A percentile compares a stretch with the other conserved stretches of the same genome.
phyloP scores from a whole-genome alignment of 2,329 filamentous ascomycete species.

The Coniochaeta ligniaria region DNA sequence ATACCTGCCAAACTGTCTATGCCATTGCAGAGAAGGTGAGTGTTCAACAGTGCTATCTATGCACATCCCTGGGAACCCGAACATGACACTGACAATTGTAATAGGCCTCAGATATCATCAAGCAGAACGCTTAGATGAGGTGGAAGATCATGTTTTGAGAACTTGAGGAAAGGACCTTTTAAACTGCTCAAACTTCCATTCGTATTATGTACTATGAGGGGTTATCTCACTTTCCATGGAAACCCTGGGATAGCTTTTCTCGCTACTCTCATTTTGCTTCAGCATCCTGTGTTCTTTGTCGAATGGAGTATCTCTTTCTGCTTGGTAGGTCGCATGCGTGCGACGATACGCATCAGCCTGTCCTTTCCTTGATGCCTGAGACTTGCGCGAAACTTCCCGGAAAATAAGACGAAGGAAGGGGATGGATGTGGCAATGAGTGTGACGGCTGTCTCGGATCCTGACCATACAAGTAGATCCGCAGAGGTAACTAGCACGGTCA shows the following conservation, averaged over 20 bases:
- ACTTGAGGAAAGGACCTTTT: not conserved
- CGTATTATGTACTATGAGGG: no score
- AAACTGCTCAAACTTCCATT: no score
- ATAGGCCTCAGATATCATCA: not conserved
- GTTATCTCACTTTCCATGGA: not conserved
- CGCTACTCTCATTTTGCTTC: not conserved
- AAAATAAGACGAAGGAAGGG: not conserved
- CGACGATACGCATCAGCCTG: not conserved
- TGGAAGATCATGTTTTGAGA: not conserved
- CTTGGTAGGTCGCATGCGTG: not conserved
- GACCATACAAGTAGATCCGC: slow-evolving; percentile 1
- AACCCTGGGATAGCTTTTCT: not conserved
- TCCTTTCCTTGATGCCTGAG: not conserved
- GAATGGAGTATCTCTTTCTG: not conserved
- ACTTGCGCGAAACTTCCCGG: not conserved
- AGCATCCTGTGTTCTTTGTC: not conserved
- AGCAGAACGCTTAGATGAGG: not conserved
- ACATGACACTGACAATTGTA: not conserved
- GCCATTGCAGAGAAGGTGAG: slow-evolving; percentile 38
- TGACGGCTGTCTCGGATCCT: not conserved
- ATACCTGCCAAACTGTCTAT: slow-evolving; percentile 43
- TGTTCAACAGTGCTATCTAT: not conserved
- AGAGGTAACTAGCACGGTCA: not conserved
- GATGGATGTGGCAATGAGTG: slow-evolving; percentile 1
- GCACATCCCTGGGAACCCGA: not conserved